Percentiles rank a stretch among this genome's conserved stretches.
These are phyloP conservation scores for Withania somnifera DNA, from an alignment of 305 asterid species.

Conservation along the genomic window DNA sequence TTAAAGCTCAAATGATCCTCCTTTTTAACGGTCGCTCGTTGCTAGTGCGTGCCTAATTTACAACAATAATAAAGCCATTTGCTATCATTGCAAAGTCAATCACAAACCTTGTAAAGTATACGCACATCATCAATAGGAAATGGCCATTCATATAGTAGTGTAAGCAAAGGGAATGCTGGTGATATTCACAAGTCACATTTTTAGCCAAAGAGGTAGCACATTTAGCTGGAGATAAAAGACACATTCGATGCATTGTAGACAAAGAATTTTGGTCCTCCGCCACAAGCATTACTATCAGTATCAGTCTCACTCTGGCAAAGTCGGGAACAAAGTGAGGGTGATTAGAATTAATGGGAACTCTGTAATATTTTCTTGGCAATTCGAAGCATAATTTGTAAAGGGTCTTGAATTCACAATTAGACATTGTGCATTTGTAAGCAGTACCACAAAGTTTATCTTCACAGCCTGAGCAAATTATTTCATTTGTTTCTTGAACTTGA, in stretches of 20 bases:
- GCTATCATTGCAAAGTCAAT: not conserved
- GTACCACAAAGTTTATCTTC: conserved; percentile 2
- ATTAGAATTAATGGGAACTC: conserved; percentile 1
- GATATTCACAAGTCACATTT: not conserved
- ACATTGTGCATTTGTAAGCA: not conserved
- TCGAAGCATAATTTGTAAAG: not conserved
- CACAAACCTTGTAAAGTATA: not conserved
- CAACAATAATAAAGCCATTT: conserved; percentile 8
- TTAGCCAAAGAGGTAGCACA: not conserved
- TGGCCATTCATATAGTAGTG: not conserved
- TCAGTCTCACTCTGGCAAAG: not conserved
- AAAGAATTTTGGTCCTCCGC: not conserved
- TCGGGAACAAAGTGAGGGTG: conserved; percentile 10
- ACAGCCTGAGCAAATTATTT: conserved; percentile 1
- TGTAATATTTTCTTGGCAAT: not conserved
- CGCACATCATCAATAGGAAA: not conserved
- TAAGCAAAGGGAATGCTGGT: not conserved
- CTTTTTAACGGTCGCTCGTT: not conserved
- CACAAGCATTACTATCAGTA: conserved; percentile 4
- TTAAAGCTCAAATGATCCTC: not conserved
- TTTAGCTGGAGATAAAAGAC: conserved; percentile 8
- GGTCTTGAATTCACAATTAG: conserved; percentile 8
- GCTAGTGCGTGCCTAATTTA: conserved; percentile 1
- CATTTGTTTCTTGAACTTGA: not conserved
- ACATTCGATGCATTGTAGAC: conserved; percentile 9